A percentile compares a stretch with the other conserved stretches of the same genome.
Evolutionary conservation across 257 asterid genomes (phyloP).

Genomic region (Phtheirospermum japonicum): DNA sequence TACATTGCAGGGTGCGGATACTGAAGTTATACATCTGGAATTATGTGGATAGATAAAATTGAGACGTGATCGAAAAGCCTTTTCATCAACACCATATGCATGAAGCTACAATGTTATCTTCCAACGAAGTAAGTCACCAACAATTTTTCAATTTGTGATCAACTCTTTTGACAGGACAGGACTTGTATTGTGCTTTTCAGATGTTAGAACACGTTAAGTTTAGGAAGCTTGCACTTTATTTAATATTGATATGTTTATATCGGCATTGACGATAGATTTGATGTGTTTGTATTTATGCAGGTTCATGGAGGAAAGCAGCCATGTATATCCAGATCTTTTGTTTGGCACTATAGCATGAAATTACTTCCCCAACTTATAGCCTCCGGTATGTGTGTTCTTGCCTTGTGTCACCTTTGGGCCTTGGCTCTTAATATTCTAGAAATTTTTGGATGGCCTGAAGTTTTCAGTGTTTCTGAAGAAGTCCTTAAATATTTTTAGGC

Average conservation of each 20-base stretch:
- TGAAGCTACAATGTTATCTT: background rate
- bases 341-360: background rate
- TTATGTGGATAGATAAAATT: background rate
- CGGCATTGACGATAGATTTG: background rate
- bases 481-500: too few species aligned
- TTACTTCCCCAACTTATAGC: conserved; percentile 7
- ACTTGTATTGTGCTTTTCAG: too few species aligned
- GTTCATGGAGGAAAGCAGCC: background rate
- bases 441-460: background rate
- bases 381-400: background rate
- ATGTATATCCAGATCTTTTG: background rate
- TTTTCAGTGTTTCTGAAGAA: background rate
- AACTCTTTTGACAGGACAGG: background rate
- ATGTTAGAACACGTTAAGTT: too few species aligned
- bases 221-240: background rate
- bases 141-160: background rate
- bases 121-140: background rate
- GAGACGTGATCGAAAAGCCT: background rate
- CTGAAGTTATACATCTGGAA: background rate
- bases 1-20: background rate
- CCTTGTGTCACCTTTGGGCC: background rate
- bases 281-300: background rate
- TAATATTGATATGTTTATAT: background rate
- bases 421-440: conserved; percentile 1
- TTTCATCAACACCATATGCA: background rate